Conservation (phyloP, 306 rosid genomes). For the Senna tora region DNA sequence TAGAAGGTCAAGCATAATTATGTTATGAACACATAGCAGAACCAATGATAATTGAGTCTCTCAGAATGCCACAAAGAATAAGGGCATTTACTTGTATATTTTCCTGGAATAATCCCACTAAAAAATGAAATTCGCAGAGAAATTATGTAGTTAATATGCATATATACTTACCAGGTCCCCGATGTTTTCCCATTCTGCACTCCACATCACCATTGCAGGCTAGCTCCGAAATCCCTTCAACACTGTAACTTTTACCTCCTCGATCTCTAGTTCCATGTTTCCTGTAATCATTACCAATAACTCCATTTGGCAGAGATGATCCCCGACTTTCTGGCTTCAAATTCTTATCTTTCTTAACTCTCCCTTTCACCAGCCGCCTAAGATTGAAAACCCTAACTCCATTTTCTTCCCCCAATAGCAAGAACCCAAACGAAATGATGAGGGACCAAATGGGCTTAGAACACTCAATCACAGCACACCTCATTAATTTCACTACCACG, state of each 20-base stretch:
- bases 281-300: constrained; percentile 30
- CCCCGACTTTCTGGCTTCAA: constrained; percentile 35
- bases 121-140: constrained; percentile 1
- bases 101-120: neutral
- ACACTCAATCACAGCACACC: constrained; percentile 78
- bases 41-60: neutral
- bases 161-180: constrained; percentile 60
- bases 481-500: constrained; percentile 65
- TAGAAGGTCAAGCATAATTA: neutral
- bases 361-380: constrained; percentile 55
- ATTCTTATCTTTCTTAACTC: constrained; percentile 39
- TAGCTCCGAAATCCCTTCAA: constrained; percentile 41
- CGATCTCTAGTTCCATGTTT: constrained; percentile 36
- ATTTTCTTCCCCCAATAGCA: constrained; percentile 65
- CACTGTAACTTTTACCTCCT: constrained; percentile 38
- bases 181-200: constrained; percentile 48
- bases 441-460: constrained; percentile 65
- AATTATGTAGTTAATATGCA: neutral
- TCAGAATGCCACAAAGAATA: neutral
- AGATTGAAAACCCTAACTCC: constrained; percentile 63
- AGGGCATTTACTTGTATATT: neutral
- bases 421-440: constrained; percentile 61
- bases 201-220: constrained; percentile 57
- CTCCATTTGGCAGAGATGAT: constrained; percentile 51
- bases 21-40: neutral